Conservation (phyloP, 2,329 filamentous ascomycete genomes). For the Fusarium tupiense region DNA sequence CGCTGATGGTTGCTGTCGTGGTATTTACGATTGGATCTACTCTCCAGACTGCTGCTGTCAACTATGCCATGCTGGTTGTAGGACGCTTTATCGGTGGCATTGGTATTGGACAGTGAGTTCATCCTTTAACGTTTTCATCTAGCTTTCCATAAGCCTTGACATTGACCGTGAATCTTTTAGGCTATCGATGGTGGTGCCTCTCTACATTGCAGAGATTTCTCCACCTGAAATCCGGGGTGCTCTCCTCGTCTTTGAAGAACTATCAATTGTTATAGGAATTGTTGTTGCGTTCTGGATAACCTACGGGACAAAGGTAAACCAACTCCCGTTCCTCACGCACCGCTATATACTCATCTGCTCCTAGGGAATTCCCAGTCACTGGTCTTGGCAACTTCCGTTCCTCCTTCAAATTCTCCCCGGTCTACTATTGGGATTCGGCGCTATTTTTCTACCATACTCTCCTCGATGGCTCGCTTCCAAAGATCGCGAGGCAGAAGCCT, state of each 20-base stretch:
- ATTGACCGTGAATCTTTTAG: neutral
- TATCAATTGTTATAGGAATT: conserved; percentile 47
- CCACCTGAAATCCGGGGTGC: conserved; percentile 59
- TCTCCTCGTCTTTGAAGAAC: conserved; percentile 54
- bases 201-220: conserved; percentile 58
- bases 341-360: neutral
- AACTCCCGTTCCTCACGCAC: accelerated
- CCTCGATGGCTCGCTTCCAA: conserved; percentile 43
- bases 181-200: conserved; percentile 50
- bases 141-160: accelerated
- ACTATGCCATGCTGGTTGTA: conserved; percentile 54
- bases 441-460: conserved; percentile 41
- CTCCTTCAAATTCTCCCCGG: conserved; percentile 44
- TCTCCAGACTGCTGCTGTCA: conserved; percentile 54
- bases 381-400: conserved; percentile 46
- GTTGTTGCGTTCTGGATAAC: conserved; percentile 47
- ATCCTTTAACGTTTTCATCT: neutral
- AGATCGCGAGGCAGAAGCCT: conserved; percentile 40
- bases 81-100: conserved; percentile 56
- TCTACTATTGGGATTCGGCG: conserved; percentile 38
- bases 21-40: conserved; percentile 54
- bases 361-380: conserved; percentile 33
- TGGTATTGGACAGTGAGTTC: conserved; percentile 48
- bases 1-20: conserved; percentile 48
- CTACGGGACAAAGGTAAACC: conserved; percentile 40